phyloP scores from a whole-genome alignment of 2,329 filamentous ascomycete species.

The Verticillium zaregamsianum region DNA sequence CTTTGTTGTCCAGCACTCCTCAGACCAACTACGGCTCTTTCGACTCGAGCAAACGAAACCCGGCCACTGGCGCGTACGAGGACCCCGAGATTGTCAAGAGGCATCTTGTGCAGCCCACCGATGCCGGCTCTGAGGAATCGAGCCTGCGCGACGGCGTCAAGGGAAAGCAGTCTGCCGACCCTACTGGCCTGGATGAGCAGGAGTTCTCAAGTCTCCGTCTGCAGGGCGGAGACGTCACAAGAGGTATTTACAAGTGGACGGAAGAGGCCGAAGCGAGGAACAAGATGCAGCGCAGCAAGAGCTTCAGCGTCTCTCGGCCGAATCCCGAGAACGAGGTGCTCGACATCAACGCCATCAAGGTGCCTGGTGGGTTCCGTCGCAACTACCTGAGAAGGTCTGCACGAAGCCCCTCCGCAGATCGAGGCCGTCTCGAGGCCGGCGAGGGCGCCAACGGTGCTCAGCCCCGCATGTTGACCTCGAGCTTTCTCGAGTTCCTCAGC shows the following conservation, averaged over 20 bases:
- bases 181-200: conserved; percentile 53
- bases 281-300: conserved; percentile 75
- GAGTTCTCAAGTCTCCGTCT: conserved; percentile 92
- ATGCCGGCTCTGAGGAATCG: conserved; percentile 44
- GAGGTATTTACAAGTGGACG: conserved; percentile 95
- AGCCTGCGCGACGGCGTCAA: conserved; percentile 40
- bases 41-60: conserved; percentile 58
- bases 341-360: conserved; percentile 85
- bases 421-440: conserved; percentile 34
- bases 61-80: conserved; percentile 61
- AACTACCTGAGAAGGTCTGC: conserved; percentile 79
- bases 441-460: conserved; percentile 31
- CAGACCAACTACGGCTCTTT: conserved; percentile 80
- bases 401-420: conserved; percentile 50
- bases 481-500: conserved; percentile 92
- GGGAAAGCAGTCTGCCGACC: conserved; percentile 48
- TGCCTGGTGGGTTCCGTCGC: conserved; percentile 88
- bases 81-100: conserved; percentile 88
- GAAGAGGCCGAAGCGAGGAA: conserved; percentile 75
- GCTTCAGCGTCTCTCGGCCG: conserved; percentile 74
- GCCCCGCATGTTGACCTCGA: conserved; percentile 75
- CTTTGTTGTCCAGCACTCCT: conserved; percentile 45
- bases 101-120: conserved; percentile 72
- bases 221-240: conserved; percentile 90
- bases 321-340: conserved; percentile 75